Percentiles rank a stretch among this genome's conserved stretches.
These are phyloP conservation scores for Didymellaceae sp. DNA, from an alignment of 2,329 filamentous ascomycete species.

Conservation along the genomic window DNA sequence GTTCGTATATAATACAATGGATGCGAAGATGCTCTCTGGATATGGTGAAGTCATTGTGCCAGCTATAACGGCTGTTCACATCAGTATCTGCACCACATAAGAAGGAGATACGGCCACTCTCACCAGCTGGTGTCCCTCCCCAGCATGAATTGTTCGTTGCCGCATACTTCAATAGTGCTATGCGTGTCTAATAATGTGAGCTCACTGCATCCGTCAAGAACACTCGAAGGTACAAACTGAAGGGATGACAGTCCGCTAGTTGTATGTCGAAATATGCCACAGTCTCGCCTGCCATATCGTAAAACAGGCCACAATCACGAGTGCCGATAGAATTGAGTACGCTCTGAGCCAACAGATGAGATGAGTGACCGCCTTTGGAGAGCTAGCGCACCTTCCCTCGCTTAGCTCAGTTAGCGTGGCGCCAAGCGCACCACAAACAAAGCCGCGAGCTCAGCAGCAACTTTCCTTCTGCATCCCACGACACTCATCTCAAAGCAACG, in stretches of 20 bases:
- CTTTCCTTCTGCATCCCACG: slow-evolving; percentile 48
- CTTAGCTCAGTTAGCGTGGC: slow-evolving; percentile 7
- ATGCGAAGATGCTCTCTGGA: slow-evolving; percentile 56
- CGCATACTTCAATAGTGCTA: slow-evolving; percentile 38
- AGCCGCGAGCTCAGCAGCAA: slow-evolving; percentile 20
- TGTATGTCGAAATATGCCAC: slow-evolving; percentile 41
- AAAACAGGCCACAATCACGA: background rate
- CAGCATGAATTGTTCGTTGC: slow-evolving; percentile 46
- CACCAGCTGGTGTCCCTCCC: slow-evolving; percentile 45
- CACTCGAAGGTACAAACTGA: slow-evolving; percentile 23
- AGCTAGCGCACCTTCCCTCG: slow-evolving; percentile 10
- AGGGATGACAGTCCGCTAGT: slow-evolving; percentile 16
- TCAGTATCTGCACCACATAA: background rate
- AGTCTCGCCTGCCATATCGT: slow-evolving; percentile 33
- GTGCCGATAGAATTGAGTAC: background rate
- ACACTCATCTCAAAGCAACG: slow-evolving; percentile 54
- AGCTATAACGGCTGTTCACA: slow-evolving; percentile 36
- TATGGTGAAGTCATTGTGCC: slow-evolving; percentile 45
- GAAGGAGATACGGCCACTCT: slow-evolving; percentile 16
- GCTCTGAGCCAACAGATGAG: slow-evolving; percentile 9
- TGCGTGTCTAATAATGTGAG: slow-evolving; percentile 36
- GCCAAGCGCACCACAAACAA: slow-evolving; percentile 14
- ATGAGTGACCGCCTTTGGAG: slow-evolving; percentile 14
- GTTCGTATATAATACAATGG: slow-evolving; percentile 56
- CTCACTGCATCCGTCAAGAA: slow-evolving; percentile 1